Evolutionary conservation across 2,329 filamentous ascomycete genomes (phyloP).

Genomic region (Ceratocystis harringtonii): DNA sequence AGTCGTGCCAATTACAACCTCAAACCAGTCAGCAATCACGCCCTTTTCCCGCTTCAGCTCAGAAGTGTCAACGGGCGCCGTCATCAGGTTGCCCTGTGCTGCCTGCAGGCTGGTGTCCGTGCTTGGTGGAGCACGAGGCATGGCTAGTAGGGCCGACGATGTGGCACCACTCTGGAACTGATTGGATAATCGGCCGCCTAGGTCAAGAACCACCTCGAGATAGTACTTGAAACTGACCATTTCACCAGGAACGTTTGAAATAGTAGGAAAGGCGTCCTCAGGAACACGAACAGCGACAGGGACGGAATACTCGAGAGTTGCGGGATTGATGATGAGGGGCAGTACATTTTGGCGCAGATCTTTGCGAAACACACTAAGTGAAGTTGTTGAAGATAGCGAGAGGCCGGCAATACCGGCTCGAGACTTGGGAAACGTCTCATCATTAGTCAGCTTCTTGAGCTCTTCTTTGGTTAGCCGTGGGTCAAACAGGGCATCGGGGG

Average conservation of each 20-base stretch:
- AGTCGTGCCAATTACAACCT: constrained; percentile 71
- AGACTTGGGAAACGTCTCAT: constrained; percentile 77
- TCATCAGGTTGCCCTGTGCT: constrained; percentile 35
- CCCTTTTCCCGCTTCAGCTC: constrained; percentile 76
- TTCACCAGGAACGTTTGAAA: constrained; percentile 71
- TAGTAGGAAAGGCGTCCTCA: constrained; percentile 83
- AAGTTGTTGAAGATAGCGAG: constrained; percentile 71
- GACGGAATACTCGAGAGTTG: constrained; percentile 60
- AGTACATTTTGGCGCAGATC: constrained; percentile 81
- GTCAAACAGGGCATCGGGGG: constrained; percentile 36
- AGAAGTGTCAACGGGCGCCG: constrained; percentile 74
- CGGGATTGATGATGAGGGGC: constrained; percentile 75
- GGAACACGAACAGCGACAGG: constrained; percentile 75
- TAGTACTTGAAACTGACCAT: constrained; percentile 96
- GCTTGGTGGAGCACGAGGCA: constrained; percentile 20
- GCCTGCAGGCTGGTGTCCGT: constrained; percentile 31
- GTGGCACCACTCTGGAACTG: constrained; percentile 51
- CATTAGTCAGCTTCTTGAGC: constrained; percentile 55
- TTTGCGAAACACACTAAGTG: constrained; percentile 87
- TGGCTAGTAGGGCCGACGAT: constrained; percentile 26
- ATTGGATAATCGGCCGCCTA: constrained; percentile 72
- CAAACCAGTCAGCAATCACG: constrained; percentile 75
- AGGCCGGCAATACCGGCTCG: constrained; percentile 74
- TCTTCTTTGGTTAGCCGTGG: constrained; percentile 42
- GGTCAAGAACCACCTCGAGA: constrained; percentile 80